Percentiles rank a stretch among this genome's conserved stretches.
Conservation (phyloP, 805 yeast genomes). For the Starmerella bombicola region DNA sequence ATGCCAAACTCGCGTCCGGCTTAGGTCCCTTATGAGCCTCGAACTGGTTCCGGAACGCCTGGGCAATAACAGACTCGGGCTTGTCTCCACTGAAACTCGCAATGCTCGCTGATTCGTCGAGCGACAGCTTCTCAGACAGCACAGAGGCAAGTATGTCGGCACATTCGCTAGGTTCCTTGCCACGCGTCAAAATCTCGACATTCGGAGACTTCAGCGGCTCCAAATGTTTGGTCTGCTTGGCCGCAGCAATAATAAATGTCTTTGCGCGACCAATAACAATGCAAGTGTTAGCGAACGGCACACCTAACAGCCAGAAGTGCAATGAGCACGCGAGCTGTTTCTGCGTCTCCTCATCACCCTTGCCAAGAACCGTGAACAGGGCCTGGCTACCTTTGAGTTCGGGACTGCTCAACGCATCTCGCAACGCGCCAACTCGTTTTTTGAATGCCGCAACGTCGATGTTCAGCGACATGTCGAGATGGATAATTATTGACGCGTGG, state of each 20-base stretch:
- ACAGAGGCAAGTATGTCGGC: slow-evolving; percentile 50
- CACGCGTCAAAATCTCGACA: slow-evolving; percentile 55
- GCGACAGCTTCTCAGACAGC: slow-evolving; percentile 26
- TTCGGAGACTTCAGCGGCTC: slow-evolving; percentile 41
- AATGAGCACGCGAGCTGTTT: slow-evolving; percentile 76
- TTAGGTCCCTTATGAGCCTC: slow-evolving; percentile 22
- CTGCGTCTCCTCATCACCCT: slow-evolving; percentile 77
- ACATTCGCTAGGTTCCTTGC: slow-evolving; percentile 71
- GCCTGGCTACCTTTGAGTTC: slow-evolving; percentile 37
- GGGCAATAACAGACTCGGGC: slow-evolving; percentile 71
- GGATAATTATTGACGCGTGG: too few species aligned
- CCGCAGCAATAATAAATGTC: slow-evolving; percentile 59
- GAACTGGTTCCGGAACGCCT: slow-evolving; percentile 30
- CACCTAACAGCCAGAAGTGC: slow-evolving; percentile 80
- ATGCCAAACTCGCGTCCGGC: slow-evolving; percentile 43
- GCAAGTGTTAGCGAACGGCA: slow-evolving; percentile 89
- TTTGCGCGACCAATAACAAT: slow-evolving; percentile 50
- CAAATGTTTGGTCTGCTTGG: slow-evolving; percentile 73
- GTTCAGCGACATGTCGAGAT: slow-evolving; percentile 19
- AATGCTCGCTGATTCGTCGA: slow-evolving; percentile 34
- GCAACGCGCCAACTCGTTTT: slow-evolving; percentile 26
- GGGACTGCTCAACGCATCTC: slow-evolving; percentile 22
- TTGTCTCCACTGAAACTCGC: slow-evolving; percentile 68
- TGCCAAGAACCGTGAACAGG: slow-evolving; percentile 62
- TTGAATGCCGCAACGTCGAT: slow-evolving; percentile 27